phyloP scores from a whole-genome alignment of 2,329 filamentous ascomycete genomes.

The Stagonosporopsis cucurbitacearum region DNA sequence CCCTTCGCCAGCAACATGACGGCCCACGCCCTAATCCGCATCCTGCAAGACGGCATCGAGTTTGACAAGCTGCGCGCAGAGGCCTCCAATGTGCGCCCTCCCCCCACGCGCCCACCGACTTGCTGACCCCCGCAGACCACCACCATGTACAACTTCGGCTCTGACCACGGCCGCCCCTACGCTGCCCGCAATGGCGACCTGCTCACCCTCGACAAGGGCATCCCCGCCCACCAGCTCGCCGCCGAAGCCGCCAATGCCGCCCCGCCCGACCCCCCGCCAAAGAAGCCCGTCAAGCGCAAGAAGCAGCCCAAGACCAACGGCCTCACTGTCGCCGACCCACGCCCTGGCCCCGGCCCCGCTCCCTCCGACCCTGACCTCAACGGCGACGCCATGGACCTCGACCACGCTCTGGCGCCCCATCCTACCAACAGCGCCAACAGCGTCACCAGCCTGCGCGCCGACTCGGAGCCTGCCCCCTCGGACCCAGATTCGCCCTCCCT shows the following conservation, averaged over 20 bases:
- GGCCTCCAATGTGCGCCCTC: constrained; percentile 40
- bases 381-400: constrained; percentile 57
- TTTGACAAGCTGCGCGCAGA: constrained; percentile 54
- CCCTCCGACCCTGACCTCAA: constrained; percentile 46
- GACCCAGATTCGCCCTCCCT: constrained; percentile 49
- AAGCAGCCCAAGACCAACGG: constrained; percentile 43
- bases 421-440: constrained; percentile 26
- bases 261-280: constrained; percentile 40
- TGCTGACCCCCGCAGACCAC: constrained; percentile 37
- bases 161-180: constrained; percentile 49
- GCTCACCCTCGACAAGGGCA: constrained; percentile 45
- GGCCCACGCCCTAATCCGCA: constrained; percentile 64
- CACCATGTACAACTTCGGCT: constrained; percentile 47
- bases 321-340: constrained; percentile 30
- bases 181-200: constrained; percentile 47
- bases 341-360: constrained; percentile 26
- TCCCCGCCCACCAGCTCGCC: constrained; percentile 44
- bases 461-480: constrained; percentile 46
- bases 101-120: no score
- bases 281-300: constrained; percentile 45
- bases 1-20: constrained; percentile 67
- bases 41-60: constrained; percentile 68
- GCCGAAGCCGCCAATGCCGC: constrained; percentile 42
- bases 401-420: constrained; percentile 30
- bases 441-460: constrained; percentile 38